Evolutionary conservation across 2,329 filamentous ascomycete genomes (phyloP), one percentile per base, ranked within the genome.

Genomic region (Paecilomyces variotii): DNA sequence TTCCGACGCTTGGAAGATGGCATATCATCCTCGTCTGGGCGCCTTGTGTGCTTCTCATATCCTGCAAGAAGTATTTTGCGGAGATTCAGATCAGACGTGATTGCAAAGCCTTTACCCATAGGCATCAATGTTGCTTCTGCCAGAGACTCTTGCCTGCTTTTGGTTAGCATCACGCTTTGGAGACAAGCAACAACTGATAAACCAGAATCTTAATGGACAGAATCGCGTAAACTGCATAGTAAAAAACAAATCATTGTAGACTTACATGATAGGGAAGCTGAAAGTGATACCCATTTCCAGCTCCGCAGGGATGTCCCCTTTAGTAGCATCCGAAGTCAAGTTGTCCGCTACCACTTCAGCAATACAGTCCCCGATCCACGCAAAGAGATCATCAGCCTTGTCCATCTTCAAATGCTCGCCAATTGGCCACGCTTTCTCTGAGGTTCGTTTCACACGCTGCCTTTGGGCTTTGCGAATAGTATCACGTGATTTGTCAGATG

Each of bases 311-410:
- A 76, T 68, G 28, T 70, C 64, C 7, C 71, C 71, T 59, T 68
- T 74, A 26, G 70, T 74, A 26, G 69, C 66, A 58, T 78, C 74
- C 4, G 72, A 72, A 3, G 70, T 72, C 57, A 79, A 62, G 55
- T 74, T 77, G 61, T 86, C 81, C 32, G 76, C 77, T 14, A 93
- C 85, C 2, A 92, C 88, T 60, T 87, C 80, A 12, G 87, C 87
- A 64, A 94, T 90, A 67, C 87, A 89, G 65, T 83, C 79, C 27
- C 89, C 90, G 63, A 94, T 90, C 89, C 89, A 94, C n/a, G 81
- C 75, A 71, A 94, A 94, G 1, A 93, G 77, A 59, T 86, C 85
- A 58, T 90, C 85, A 1, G 87, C 84, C 62, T 91, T 87, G 64
- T 91, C 85, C 71, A 76, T 81, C 64, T 82, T 82, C 66, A 82